A percentile compares a stretch with the other conserved stretches of the same genome.
Conservation (phyloP, 768 basidiomycete species). For the Mycena indigotica region DNA sequence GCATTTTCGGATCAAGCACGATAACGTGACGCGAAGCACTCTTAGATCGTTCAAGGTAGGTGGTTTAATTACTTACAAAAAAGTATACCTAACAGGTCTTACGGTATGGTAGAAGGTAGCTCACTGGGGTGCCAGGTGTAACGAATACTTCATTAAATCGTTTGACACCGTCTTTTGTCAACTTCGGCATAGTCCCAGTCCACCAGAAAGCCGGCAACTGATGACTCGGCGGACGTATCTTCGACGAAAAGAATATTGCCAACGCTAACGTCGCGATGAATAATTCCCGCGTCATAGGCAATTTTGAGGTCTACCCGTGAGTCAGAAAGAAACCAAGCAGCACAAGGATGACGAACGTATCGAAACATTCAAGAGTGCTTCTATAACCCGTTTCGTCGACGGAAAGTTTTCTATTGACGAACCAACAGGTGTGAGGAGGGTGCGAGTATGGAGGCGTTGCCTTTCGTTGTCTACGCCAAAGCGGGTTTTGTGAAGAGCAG, state of each 20-base stretch:
- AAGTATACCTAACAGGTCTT: too few relatives aligned
- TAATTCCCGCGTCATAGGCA: conserved; percentile 2
- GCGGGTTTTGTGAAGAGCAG: background rate
- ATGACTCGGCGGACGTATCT: background rate
- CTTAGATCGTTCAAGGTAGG: too few relatives aligned
- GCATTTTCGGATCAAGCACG: too few relatives aligned
- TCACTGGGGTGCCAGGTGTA: too few relatives aligned
- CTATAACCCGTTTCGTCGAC: background rate
- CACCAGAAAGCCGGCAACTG: conserved; percentile 1
- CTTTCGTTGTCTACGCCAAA: background rate
- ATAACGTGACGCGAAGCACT: too few relatives aligned
- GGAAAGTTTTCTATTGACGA: background rate
- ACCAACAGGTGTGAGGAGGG: conserved; percentile 7
- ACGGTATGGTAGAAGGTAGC: too few relatives aligned
- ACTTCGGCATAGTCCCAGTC: conserved; percentile 15
- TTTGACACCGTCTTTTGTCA: too few relatives aligned
- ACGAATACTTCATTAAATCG: too few relatives aligned
- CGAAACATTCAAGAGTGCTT: too few relatives aligned
- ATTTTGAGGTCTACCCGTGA: background rate
- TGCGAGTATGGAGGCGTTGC: conserved; percentile 7
- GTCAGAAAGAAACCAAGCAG: background rate
- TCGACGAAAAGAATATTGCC: conserved; percentile 7
- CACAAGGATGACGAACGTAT: too few relatives aligned
- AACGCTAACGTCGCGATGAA: conserved; percentile 10
- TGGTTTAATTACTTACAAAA: too few relatives aligned